Percentiles rank a stretch among this genome's conserved stretches.
Conservation (phyloP, 352 stramenopile genomes). For the Peronospora farinosa region DNA sequence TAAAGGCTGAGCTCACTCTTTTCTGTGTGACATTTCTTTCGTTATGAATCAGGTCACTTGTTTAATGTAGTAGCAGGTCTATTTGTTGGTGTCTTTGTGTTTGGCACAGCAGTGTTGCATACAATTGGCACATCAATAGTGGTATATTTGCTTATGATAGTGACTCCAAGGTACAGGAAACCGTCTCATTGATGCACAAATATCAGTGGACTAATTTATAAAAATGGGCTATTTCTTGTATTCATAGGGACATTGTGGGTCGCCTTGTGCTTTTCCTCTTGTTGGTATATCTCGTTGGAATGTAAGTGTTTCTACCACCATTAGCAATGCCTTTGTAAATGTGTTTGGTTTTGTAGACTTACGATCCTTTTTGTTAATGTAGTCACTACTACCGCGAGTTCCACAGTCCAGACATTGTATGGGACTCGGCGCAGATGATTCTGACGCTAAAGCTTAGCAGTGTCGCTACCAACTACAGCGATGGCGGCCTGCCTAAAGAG, state of each 20-base stretch:
- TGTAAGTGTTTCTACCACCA: constrained; percentile 32
- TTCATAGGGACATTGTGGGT: constrained; percentile 49
- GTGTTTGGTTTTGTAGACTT: constrained; percentile 2
- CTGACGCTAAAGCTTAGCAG: constrained; percentile 78
- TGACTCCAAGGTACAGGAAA: constrained; percentile 46
- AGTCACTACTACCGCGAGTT: constrained; percentile 86
- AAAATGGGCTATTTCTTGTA: not conserved
- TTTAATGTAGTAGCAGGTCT: constrained; percentile 65
- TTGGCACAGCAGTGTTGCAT: constrained; percentile 73
- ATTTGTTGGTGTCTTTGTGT: constrained; percentile 67
- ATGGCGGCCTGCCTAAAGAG: constrained; percentile 60
- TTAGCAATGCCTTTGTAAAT: not conserved
- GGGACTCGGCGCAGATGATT: constrained; percentile 85
- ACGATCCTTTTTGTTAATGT: not conserved
- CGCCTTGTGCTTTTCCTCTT: constrained; percentile 56
- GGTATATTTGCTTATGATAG: constrained; percentile 66
- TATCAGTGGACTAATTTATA: constrained; percentile 5
- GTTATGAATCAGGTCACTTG: constrained; percentile 44
- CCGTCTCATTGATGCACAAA: not conserved
- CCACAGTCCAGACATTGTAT: constrained; percentile 71
- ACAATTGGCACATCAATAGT: constrained; percentile 48
- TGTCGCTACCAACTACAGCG: constrained; percentile 78
- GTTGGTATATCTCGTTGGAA: constrained; percentile 60
- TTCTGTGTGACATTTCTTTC: not conserved
- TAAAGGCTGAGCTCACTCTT: not conserved